A percentile compares a stretch with the other conserved stretches of the same genome.
Conservation (phyloP, 805 yeast species). For the Starmerella bombi region DNA sequence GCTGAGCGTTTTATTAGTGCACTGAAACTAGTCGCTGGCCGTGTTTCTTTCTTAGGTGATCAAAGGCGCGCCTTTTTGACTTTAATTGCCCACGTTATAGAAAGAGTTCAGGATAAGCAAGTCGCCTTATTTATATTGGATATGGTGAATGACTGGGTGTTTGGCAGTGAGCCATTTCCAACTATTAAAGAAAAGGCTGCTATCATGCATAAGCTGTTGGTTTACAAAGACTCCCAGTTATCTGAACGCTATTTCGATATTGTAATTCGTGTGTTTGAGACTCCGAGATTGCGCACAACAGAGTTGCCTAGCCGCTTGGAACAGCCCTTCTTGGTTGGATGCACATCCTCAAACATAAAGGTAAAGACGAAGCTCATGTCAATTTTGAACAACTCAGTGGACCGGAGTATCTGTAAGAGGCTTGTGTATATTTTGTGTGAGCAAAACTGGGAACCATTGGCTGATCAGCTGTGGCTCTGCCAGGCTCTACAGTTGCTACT, state of each 20-base stretch:
- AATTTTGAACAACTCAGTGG: conserved; percentile 65
- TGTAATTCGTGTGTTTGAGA: conserved; percentile 76
- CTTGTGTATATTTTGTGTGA: conserved; percentile 79
- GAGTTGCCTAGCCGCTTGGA: conserved; percentile 92
- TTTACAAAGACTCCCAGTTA: conserved; percentile 58
- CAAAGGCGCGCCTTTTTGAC: conserved; percentile 82
- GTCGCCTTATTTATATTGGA: conserved; percentile 61
- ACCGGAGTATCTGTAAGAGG: conserved; percentile 62
- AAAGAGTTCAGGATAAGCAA: conserved; percentile 66
- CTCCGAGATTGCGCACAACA: conserved; percentile 59
- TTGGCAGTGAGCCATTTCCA: conserved; percentile 69
- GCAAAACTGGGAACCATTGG: conserved; percentile 92
- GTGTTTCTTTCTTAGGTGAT: conserved; percentile 82
- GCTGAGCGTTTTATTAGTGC: conserved; percentile 51
- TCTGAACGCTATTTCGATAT: conserved; percentile 74
- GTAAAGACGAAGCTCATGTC: conserved; percentile 68
- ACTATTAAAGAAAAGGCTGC: conserved; percentile 95
- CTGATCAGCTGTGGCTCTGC: conserved; percentile 88
- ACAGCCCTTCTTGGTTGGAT: conserved; percentile 90
- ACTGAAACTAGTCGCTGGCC: conserved; percentile 59
- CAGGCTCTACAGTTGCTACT: conserved; percentile 81
- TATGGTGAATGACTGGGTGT: conserved; percentile 81
- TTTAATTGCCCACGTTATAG: conserved; percentile 76
- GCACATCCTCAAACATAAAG: conserved; percentile 49
- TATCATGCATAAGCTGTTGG: conserved; percentile 77